Percentiles rank a stretch among this genome's conserved stretches.
These are phyloP conservation scores for Colletotrichum orchidophilum DNA, from an alignment of 2,329 filamentous ascomycete species.

Conservation along the genomic window DNA sequence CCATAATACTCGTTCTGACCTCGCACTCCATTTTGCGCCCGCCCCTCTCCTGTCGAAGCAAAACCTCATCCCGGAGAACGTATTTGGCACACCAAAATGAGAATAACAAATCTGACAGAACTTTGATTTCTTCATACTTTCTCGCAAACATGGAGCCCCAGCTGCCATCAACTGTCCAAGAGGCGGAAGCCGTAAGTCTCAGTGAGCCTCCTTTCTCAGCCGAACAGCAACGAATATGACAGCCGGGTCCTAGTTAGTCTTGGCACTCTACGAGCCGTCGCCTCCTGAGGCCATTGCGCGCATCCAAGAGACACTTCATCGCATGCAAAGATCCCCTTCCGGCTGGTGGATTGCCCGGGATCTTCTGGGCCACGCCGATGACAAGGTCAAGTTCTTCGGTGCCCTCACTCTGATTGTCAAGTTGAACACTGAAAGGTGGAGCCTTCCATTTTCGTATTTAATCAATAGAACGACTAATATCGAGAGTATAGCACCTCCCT, in stretches of 20 bases:
- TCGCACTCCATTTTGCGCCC: not conserved
- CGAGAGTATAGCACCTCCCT: slow-evolving; percentile 55
- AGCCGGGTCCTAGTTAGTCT: slow-evolving; percentile 51
- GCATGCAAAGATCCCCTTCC: slow-evolving; percentile 79
- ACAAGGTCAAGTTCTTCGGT: slow-evolving; percentile 89
- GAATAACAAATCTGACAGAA: not conserved
- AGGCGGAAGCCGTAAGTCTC: slow-evolving; percentile 31
- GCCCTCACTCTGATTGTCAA: slow-evolving; percentile 94
- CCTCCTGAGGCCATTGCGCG: slow-evolving; percentile 56
- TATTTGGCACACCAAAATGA: not conserved
- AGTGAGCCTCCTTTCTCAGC: not conserved
- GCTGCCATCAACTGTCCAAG: slow-evolving; percentile 22
- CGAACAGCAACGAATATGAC: not conserved
- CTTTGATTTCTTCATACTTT: not conserved
- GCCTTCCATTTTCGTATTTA: not conserved
- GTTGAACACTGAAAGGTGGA: slow-evolving; percentile 87
- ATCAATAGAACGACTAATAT: slow-evolving; percentile 13
- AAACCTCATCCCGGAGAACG: not conserved
- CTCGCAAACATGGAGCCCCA: slow-evolving; percentile 23
- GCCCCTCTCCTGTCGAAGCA: too few species aligned
- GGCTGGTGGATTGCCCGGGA: slow-evolving; percentile 89
- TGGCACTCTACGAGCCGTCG: slow-evolving; percentile 63
- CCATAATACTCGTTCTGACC: not conserved
- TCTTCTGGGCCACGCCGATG: slow-evolving; percentile 73
- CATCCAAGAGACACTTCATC: slow-evolving; percentile 79